Conservation (phyloP, 2,329 filamentous ascomycete genomes). For the Aureobasidium zeae region DNA sequence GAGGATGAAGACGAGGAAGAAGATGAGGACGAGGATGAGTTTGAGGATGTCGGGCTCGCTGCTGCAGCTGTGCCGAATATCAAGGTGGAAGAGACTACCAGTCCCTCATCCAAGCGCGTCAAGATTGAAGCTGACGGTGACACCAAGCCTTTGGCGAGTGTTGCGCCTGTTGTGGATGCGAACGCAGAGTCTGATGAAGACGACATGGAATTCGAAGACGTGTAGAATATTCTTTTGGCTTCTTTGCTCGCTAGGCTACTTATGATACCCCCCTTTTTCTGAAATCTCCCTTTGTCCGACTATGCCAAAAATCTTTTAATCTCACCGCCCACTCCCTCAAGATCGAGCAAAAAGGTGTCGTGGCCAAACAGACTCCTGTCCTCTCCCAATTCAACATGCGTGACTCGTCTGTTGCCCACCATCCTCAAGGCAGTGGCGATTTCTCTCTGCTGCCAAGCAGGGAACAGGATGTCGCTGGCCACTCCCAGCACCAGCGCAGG, state of each 20-base stretch:
- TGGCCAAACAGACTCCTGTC: conserved; percentile 93
- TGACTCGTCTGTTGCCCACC: conserved; percentile 70
- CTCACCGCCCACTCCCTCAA: conserved; percentile 82
- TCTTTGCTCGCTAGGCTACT: conserved; percentile 6
- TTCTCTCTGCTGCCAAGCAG: conserved; percentile 95
- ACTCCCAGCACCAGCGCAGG: conserved; percentile 87
- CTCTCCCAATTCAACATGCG: conserved; percentile 84
- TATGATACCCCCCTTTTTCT: neutral
- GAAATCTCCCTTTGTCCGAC: neutral
- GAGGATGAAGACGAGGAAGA: conserved; percentile 43
- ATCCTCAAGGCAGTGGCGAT: conserved; percentile 73
- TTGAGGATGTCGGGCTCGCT: conserved; percentile 21
- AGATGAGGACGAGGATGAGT: conserved; percentile 46
- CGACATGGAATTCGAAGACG: conserved; percentile 41
- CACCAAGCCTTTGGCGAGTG: conserved; percentile 19
- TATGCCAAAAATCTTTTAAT: conserved; percentile 68
- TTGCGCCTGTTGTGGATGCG: conserved; percentile 22
- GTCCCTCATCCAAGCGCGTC: conserved; percentile 49
- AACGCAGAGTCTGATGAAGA: conserved; percentile 39
- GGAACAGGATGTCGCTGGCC: conserved; percentile 91
- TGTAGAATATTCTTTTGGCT: conserved; percentile 19
- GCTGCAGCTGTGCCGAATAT: conserved; percentile 17
- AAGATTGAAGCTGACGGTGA: conserved; percentile 46
- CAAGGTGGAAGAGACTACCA: conserved; percentile 33
- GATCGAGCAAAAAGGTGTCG: conserved; percentile 87